These are phyloP conservation scores for Tilletia caries DNA, from an alignment of 1,284 basidiomycete species.

Conservation along the genomic window DNA sequence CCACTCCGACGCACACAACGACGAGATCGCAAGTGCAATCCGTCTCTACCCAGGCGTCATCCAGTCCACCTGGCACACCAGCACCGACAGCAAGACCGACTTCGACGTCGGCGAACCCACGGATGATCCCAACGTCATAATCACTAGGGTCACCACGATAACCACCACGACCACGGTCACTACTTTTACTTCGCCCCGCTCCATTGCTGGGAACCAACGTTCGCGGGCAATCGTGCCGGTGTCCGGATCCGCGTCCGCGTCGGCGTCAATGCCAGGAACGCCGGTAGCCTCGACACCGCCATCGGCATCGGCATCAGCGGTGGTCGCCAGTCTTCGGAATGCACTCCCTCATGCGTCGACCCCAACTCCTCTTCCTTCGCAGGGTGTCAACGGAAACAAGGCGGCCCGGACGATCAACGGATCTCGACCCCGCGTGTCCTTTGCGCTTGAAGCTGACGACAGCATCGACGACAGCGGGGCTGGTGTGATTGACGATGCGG, in stretches of 20 bases:
- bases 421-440: neutral
- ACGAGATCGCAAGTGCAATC: neutral
- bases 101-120: neutral
- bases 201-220: neutral
- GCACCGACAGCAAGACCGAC: slow-evolving; percentile 10
- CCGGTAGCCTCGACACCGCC: too few species aligned
- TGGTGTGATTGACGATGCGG: neutral
- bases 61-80: slow-evolving; percentile 7
- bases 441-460: slow-evolving; percentile 4
- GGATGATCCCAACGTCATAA: slow-evolving; percentile 11
- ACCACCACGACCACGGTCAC: slow-evolving; percentile 10
- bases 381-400: neutral
- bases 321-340: too few species aligned
- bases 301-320: too few species aligned
- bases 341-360: neutral
- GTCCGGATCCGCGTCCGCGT: neutral
- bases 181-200: slow-evolving; percentile 1
- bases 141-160: neutral
- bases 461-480: neutral
- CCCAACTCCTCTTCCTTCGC: neutral
- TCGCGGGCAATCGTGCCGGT: neutral
- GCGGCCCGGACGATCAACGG: neutral
- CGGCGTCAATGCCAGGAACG: too few species aligned
- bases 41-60: neutral
- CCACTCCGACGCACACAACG: neutral